Percentiles rank a stretch among this genome's conserved stretches.
These are phyloP conservation scores for Croton laevigatus DNA, from an alignment of 441 rosid species.

Conservation along the genomic window DNA sequence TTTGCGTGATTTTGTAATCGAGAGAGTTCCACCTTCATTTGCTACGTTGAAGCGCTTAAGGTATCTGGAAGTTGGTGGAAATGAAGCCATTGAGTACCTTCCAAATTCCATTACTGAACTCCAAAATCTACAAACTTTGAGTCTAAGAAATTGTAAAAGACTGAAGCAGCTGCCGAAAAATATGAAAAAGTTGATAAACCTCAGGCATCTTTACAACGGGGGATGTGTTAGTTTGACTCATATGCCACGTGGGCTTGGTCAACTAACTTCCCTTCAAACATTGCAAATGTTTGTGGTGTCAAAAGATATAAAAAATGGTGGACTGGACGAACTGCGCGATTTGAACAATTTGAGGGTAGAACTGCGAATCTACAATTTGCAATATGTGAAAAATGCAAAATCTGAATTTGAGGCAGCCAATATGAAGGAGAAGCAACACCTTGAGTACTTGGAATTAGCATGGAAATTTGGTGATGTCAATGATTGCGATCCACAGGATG, in stretches of 20 bases:
- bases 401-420: neutral
- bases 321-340: too few relatives aligned
- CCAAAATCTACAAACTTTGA: slow-evolving; percentile 11
- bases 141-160: neutral
- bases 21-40: neutral
- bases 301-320: neutral
- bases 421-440: too few relatives aligned
- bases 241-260: slow-evolving; percentile 29
- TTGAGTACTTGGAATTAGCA: too few relatives aligned
- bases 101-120: slow-evolving; percentile 7
- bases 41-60: slow-evolving; percentile 6
- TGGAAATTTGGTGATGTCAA: too few relatives aligned
- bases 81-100: neutral
- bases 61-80: slow-evolving; percentile 11
- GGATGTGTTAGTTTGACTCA: slow-evolving; percentile 17
- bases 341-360: slow-evolving; percentile 22
- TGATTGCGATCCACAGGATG: too few relatives aligned
- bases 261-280: slow-evolving; percentile 17
- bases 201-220: slow-evolving; percentile 16
- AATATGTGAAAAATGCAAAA: neutral
- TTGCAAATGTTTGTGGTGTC: slow-evolving; percentile 17
- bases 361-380: neutral
- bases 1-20: neutral
- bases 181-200: slow-evolving; percentile 19
- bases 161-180: slow-evolving; percentile 24